Conservation (phyloP, 2,329 filamentous ascomycete genomes). For the Trichoderma polysporum region DNA sequence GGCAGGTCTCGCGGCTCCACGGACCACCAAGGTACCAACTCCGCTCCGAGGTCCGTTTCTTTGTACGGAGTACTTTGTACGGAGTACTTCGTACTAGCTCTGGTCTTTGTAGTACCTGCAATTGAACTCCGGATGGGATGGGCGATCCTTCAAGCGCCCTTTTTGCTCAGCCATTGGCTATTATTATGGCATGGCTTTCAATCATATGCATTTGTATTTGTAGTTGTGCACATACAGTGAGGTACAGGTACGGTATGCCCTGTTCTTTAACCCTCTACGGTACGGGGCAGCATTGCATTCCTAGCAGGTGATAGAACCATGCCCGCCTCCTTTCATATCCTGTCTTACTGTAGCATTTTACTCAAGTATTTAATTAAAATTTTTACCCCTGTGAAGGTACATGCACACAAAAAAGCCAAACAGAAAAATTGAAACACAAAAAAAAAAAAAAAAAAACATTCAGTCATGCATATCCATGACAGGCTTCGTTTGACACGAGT, state of each 20-base stretch:
- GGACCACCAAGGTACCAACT: neutral
- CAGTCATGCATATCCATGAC: slow-evolving; percentile 1
- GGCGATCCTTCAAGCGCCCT: slow-evolving; percentile 2
- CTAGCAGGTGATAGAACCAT: neutral
- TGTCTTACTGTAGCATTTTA: neutral
- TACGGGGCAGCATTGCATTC: neutral
- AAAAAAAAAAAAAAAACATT: neutral
- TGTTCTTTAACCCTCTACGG: no score
- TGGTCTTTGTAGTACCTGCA: neutral
- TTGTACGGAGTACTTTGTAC: neutral
- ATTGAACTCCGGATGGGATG: neutral
- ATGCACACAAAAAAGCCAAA: neutral
- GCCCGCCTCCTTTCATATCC: neutral
- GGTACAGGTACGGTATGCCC: no score
- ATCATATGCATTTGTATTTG: neutral
- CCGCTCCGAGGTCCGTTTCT: neutral
- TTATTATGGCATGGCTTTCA: neutral
- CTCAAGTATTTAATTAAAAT: neutral
- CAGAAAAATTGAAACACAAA: neutral
- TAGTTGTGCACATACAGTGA: neutral
- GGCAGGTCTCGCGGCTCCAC: neutral
- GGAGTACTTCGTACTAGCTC: neutral
- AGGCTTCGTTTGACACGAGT: neutral
- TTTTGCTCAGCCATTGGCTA: slow-evolving; percentile 1
- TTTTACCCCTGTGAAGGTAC: neutral